phyloP scores from a whole-genome alignment of 176 grass and related monocot genomes.

The Oropetium thomaeum region DNA sequence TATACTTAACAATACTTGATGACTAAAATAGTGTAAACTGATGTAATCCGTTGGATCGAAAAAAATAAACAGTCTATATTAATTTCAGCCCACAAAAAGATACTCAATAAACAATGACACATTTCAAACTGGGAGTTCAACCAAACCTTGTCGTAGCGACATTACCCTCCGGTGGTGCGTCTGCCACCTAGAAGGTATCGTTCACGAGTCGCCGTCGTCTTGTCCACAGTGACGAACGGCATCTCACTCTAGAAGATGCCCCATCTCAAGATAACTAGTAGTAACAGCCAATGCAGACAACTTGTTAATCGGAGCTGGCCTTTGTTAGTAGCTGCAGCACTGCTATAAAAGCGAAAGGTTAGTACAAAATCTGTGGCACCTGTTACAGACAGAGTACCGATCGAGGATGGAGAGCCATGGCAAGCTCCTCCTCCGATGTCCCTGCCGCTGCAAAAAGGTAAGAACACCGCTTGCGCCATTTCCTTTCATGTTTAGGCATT shows the following conservation, averaged over 20 bases:
- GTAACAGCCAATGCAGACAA: background rate
- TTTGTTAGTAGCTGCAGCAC: background rate
- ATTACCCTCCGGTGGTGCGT: too few species aligned
- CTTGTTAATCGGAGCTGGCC: background rate
- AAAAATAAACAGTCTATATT: too few species aligned
- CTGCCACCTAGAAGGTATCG: background rate
- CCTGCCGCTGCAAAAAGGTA: constrained; percentile 34
- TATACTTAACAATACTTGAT: too few species aligned
- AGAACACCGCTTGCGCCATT: too few species aligned
- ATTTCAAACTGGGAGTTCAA: too few species aligned
- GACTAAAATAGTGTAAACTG: too few species aligned
- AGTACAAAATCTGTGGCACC: background rate
- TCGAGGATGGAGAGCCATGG: constrained; percentile 6
- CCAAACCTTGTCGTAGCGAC: too few species aligned
- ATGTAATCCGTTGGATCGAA: too few species aligned
- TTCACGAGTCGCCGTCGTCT: background rate
- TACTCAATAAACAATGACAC: too few species aligned
- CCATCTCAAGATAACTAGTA: background rate
- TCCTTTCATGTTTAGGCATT: too few species aligned
- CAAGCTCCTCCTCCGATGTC: constrained; percentile 16
- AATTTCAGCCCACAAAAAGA: too few species aligned
- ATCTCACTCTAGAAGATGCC: background rate
- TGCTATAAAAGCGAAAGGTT: background rate
- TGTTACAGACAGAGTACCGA: background rate
- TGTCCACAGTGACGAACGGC: background rate